Percentiles rank a stretch among this genome's conserved stretches.
phyloP scores from a whole-genome alignment of 306 rosid species.

The Alnus rubra region DNA sequence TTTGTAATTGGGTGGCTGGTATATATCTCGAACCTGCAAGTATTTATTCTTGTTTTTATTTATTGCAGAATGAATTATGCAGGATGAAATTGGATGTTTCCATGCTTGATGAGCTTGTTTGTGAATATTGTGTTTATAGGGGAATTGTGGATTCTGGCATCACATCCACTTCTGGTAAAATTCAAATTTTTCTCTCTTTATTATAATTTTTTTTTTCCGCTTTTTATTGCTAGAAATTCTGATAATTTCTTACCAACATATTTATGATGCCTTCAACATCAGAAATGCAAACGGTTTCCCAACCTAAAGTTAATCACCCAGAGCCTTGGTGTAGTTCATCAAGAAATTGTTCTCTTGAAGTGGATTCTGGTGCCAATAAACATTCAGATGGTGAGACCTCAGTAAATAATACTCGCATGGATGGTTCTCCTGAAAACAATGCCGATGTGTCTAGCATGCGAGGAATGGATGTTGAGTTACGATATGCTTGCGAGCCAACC shows the following conservation, averaged over 20 bases:
- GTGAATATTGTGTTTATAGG: slow-evolving; percentile 91
- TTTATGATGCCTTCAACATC: slow-evolving; percentile 37
- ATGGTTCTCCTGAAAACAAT: slow-evolving; percentile 77
- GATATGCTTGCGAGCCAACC: slow-evolving; percentile 59
- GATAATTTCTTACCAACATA: slow-evolving; percentile 22
- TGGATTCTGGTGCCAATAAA: slow-evolving; percentile 63
- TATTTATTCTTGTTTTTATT: slow-evolving; percentile 26
- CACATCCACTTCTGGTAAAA: slow-evolving; percentile 40
- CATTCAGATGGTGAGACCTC: slow-evolving; percentile 84
- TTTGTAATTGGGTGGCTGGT: not conserved
- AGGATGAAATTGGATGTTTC: slow-evolving; percentile 83
- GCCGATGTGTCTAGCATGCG: slow-evolving; percentile 68
- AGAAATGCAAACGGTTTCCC: slow-evolving; percentile 51
- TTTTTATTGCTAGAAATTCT: slow-evolving; percentile 1
- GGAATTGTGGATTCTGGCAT: slow-evolving; percentile 85
- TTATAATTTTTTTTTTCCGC: not conserved
- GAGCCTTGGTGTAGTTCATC: slow-evolving; percentile 53
- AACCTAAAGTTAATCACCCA: slow-evolving; percentile 57
- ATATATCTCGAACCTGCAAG: slow-evolving; percentile 1
- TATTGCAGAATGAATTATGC: slow-evolving; percentile 90
- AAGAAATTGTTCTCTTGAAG: slow-evolving; percentile 63
- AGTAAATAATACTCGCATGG: slow-evolving; percentile 52
- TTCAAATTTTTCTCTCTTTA: slow-evolving; percentile 1
- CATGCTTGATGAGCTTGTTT: slow-evolving; percentile 93
- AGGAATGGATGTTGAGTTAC: slow-evolving; percentile 65